phyloP scores from a whole-genome alignment of 1,139 yeast species.

The Yamadazyma sp. region DNA sequence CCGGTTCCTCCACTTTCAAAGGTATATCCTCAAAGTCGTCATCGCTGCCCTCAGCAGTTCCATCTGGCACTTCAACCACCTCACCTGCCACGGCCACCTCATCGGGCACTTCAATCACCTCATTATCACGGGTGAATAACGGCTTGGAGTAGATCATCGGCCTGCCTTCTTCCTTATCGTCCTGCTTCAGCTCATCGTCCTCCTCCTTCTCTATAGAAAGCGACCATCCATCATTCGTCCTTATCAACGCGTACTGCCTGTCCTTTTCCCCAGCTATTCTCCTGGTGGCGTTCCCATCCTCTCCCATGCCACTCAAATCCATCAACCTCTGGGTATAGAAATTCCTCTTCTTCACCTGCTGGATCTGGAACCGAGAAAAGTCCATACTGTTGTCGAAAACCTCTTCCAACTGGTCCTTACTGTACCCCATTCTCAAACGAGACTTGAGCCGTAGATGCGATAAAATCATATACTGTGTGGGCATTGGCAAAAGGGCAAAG shows the following conservation, averaged over 20 bases:
- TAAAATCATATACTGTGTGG: constrained; percentile 85
- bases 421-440: constrained; percentile 90
- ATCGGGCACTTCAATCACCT: not conserved
- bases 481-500: constrained; percentile 65
- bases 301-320: constrained; percentile 83
- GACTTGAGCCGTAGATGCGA: constrained; percentile 83
- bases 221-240: constrained; percentile 86
- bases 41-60: constrained; percentile 27
- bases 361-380: constrained; percentile 88
- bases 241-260: constrained; percentile 70
- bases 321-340: constrained; percentile 84
- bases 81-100: not conserved
- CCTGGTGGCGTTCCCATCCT: constrained; percentile 46
- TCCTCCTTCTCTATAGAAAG: constrained; percentile 51
- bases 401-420: constrained; percentile 78
- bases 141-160: not conserved
- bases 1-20: constrained; percentile 26
- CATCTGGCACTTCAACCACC: not conserved
- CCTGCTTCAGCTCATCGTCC: constrained; percentile 17
- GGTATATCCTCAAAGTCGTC: constrained; percentile 67
- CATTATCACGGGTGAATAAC: not conserved
- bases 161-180: constrained; percentile 29
- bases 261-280: constrained; percentile 88
- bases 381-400: constrained; percentile 85
- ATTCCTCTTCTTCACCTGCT: constrained; percentile 89